These are phyloP conservation scores for Venturia pyrina DNA, from an alignment of 2,329 filamentous ascomycete genomes.

Conservation along the genomic window DNA sequence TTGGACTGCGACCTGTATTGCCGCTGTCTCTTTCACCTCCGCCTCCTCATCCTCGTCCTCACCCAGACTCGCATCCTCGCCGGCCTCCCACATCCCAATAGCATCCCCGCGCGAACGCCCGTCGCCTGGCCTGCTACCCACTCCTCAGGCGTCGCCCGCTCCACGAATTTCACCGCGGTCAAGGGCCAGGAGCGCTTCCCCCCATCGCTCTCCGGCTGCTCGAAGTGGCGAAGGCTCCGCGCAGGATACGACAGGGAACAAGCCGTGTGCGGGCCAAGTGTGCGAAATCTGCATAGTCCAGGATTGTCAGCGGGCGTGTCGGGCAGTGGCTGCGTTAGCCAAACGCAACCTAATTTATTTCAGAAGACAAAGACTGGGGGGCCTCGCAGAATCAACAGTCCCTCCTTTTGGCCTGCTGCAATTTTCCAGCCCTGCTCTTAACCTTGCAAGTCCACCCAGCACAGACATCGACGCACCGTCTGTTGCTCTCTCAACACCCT, in stretches of 20 bases:
- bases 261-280: slow-evolving; percentile 2
- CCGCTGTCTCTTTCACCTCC: slow-evolving; percentile 5
- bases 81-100: not conserved
- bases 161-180: not conserved
- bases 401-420: slow-evolving; percentile 1
- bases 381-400: not conserved
- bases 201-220: not conserved
- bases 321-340: slow-evolving; percentile 11
- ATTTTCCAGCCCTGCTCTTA: slow-evolving; percentile 1
- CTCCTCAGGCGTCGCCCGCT: not conserved
- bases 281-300: slow-evolving; percentile 3
- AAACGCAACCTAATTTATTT: slow-evolving; percentile 12
- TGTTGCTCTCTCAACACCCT: not conserved
- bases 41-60: slow-evolving; percentile 2
- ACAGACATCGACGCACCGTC: not conserved
- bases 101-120: not conserved
- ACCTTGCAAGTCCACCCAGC: not conserved
- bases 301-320: slow-evolving; percentile 3
- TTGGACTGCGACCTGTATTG: not conserved
- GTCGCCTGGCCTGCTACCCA: not conserved
- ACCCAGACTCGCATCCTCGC: not conserved
- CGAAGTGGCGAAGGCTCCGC: slow-evolving; percentile 8
- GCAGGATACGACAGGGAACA: not conserved
- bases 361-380: slow-evolving; percentile 10
- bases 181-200: not conserved